These are phyloP conservation scores for Leccinellum rugosiceps DNA, from an alignment of 768 basidiomycete species.

Conservation along the genomic window DNA sequence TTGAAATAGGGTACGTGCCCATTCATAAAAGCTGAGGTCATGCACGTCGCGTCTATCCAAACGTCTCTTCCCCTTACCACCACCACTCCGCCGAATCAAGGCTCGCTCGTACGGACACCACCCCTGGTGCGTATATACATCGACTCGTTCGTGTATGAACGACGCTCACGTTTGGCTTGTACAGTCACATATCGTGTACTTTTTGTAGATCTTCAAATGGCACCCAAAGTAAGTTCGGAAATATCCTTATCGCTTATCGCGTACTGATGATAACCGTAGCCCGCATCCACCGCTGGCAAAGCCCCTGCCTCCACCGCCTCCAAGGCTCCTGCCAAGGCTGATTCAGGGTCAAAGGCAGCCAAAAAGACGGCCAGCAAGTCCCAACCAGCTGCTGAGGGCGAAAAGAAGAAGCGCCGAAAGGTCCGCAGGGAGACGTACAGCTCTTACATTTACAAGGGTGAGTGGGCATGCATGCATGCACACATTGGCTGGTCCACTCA, in stretches of 20 bases:
- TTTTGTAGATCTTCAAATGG: constrained; percentile 33
- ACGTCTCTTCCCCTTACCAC: constrained; percentile 30
- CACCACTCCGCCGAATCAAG: constrained; percentile 22
- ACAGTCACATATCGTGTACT: constrained; percentile 32
- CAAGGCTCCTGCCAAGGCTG: constrained; percentile 53
- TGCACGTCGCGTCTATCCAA: constrained; percentile 24
- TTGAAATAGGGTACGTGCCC: constrained; percentile 31
- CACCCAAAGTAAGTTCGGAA: constrained; percentile 34
- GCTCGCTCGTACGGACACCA: constrained; percentile 14
- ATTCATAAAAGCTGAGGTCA: constrained; percentile 33
- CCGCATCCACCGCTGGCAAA: constrained; percentile 40
- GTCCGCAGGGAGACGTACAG: constrained; percentile 79
- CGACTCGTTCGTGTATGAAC: constrained; percentile 1
- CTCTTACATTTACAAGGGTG: constrained; percentile 83
- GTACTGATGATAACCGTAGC: constrained; percentile 28
- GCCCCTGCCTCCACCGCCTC: constrained; percentile 51
- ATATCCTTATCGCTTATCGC: constrained; percentile 5
- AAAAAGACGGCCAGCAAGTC: constrained; percentile 62
- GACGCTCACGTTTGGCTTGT: constrained; percentile 9
- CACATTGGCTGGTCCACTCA: constrained; percentile 1
- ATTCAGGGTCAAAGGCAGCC: constrained; percentile 47
- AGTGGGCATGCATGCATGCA: constrained; percentile 5
- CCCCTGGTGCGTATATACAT: constrained; percentile 22
- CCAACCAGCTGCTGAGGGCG: constrained; percentile 49
- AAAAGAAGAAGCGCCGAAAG: constrained; percentile 83